phyloP scores from a whole-genome alignment of 2,329 filamentous ascomycete genomes.

The Alternaria triticimaculans region DNA sequence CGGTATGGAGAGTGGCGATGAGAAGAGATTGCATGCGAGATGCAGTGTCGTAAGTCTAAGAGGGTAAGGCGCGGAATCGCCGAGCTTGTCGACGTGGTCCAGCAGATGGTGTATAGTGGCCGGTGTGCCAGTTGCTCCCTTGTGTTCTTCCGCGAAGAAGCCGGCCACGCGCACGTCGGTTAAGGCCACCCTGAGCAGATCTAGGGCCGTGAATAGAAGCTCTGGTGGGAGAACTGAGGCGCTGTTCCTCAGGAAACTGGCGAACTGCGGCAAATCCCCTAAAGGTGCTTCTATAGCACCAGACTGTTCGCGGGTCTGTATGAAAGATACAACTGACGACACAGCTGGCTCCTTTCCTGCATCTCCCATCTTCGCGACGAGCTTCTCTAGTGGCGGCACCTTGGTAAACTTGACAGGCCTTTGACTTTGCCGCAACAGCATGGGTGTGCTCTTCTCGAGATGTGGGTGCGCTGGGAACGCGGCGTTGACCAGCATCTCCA shows the following conservation, averaged over 20 bases:
- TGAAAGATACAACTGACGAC: slow-evolving; percentile 70
- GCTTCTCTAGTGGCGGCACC: slow-evolving; percentile 80
- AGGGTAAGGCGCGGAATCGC: slow-evolving; percentile 72
- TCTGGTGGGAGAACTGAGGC: slow-evolving; percentile 66
- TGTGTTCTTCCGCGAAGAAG: slow-evolving; percentile 78
- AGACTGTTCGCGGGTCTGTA: slow-evolving; percentile 65
- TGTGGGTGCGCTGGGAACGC: slow-evolving; percentile 80
- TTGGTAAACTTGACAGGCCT: slow-evolving; percentile 79
- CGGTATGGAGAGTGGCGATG: slow-evolving; percentile 71
- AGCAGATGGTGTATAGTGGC: slow-evolving; percentile 64
- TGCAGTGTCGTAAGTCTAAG: slow-evolving; percentile 84
- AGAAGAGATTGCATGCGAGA: slow-evolving; percentile 84
- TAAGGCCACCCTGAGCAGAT: slow-evolving; percentile 80
- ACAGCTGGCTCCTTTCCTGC: slow-evolving; percentile 67
- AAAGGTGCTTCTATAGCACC: slow-evolving; percentile 71
- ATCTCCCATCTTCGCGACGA: slow-evolving; percentile 77
- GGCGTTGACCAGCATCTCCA: slow-evolving; percentile 76
- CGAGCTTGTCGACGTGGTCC: slow-evolving; percentile 61
- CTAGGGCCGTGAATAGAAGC: slow-evolving; percentile 79
- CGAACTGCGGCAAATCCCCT: slow-evolving; percentile 72
- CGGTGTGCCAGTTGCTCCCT: slow-evolving; percentile 56
- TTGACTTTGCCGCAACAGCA: slow-evolving; percentile 67
- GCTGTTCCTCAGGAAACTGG: slow-evolving; percentile 64
- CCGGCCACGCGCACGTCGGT: slow-evolving; percentile 79
- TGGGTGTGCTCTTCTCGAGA: slow-evolving; percentile 72